phyloP scores from a whole-genome alignment of 345 rosid species.

The Cardiospermum halicacabum region DNA sequence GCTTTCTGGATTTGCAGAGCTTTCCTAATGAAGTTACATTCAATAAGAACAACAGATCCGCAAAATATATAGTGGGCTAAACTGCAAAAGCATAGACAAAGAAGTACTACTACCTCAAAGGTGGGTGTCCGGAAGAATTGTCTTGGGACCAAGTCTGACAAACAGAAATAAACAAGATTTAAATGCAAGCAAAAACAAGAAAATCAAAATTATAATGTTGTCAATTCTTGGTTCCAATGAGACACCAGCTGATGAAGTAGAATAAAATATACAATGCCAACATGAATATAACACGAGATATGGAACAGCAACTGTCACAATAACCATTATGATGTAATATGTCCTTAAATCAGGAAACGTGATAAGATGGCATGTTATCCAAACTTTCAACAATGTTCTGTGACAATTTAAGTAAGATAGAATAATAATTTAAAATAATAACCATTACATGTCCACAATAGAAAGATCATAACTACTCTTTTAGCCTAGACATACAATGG shows the following conservation, averaged over 20 bases:
- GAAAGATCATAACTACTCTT: background rate
- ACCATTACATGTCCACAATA: background rate
- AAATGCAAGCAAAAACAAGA: background rate
- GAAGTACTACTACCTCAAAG: constrained; percentile 29
- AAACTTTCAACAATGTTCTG: too few relatives aligned
- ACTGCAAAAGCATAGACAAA: constrained; percentile 4
- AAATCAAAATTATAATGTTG: background rate
- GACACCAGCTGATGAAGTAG: background rate
- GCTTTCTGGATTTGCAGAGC: constrained; percentile 34
- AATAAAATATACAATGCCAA: background rate
- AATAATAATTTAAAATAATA: background rate
- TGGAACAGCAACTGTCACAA: background rate
- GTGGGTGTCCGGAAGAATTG: constrained; percentile 28
- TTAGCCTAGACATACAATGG: background rate
- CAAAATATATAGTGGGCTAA: constrained; percentile 1
- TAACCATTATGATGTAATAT: background rate
- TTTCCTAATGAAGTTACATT: constrained; percentile 28
- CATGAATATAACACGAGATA: background rate
- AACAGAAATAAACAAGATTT: constrained; percentile 10
- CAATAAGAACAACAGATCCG: constrained; percentile 5
- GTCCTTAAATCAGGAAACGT: background rate
- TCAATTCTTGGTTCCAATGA: background rate
- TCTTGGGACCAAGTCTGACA: constrained; percentile 33
- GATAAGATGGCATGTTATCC: background rate
- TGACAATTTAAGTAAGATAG: background rate